A percentile compares a stretch with the other conserved stretches of the same genome.
phyloP scores from a whole-genome alignment of 768 basidiomycete genomes.

The Fomitopsis pulvina region DNA sequence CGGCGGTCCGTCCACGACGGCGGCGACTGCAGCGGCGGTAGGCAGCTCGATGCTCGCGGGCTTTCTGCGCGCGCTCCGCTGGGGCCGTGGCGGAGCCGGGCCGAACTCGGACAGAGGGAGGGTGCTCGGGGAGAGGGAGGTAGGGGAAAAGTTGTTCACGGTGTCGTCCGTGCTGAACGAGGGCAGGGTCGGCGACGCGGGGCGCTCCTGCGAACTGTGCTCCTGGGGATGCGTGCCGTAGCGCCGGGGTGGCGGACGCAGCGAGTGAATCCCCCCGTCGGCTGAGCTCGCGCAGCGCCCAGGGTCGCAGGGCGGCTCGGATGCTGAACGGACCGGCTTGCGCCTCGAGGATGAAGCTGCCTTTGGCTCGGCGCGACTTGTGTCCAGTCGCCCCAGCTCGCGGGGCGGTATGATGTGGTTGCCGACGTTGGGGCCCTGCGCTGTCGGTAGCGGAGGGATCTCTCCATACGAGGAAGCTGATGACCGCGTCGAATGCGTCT shows the following conservation, averaged over 20 bases:
- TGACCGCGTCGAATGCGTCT: slow-evolving; percentile 41
- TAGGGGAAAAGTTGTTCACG: slow-evolving; percentile 37
- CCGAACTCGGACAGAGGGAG: slow-evolving; percentile 12
- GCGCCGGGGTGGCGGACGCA: slow-evolving; percentile 16
- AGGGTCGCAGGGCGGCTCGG: slow-evolving; percentile 5
- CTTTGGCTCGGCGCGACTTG: slow-evolving; percentile 14
- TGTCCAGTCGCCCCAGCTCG: slow-evolving; percentile 30
- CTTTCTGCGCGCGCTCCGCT: slow-evolving; percentile 17
- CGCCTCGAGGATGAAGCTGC: slow-evolving; percentile 8
- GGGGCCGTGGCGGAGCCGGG: slow-evolving; percentile 17
- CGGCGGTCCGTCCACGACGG: not conserved
- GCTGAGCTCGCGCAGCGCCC: not conserved
- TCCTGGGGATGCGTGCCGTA: not conserved
- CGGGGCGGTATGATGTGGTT: slow-evolving; percentile 51
- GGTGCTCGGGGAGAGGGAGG: slow-evolving; percentile 11
- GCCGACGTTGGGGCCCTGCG: slow-evolving; percentile 20
- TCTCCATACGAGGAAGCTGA: slow-evolving; percentile 52
- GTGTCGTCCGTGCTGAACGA: slow-evolving; percentile 40
- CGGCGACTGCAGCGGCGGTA: not conserved
- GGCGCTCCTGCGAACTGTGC: slow-evolving; percentile 2
- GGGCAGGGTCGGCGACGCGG: slow-evolving; percentile 36
- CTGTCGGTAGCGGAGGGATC: slow-evolving; percentile 31
- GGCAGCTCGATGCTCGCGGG: slow-evolving; percentile 12
- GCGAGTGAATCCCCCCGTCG: slow-evolving; percentile 3
- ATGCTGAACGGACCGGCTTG: slow-evolving; percentile 11